Evolutionary conservation across 441 rosid genomes (phyloP), one percentile per base, ranked within the genome.

Genomic region (Hura crepitans): DNA sequence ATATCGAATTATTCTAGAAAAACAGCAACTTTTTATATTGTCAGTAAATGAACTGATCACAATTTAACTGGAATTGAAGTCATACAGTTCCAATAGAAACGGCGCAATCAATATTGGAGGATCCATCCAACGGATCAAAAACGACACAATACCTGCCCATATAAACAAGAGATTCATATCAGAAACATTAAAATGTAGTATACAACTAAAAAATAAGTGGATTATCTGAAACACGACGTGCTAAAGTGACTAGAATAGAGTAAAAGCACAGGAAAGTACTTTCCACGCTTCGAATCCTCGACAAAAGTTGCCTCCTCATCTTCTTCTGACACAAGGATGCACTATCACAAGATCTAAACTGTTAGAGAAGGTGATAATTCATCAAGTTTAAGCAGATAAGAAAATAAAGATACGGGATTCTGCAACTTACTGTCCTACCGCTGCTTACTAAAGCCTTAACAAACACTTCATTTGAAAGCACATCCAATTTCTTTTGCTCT

Each of bases 111-210:
- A 95, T 95, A 85, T 95, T 95, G 54, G 99, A 95, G 61, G 98
- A 95, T 45, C 98, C 98, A 84, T 92, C 99, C 83, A 95, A 81
- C 10, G 99, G 98, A 88, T 95, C 99, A 65, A 92, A 95, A 72
- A 84, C 95, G 78, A 92, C 98, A 76, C 92, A 84, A 72, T 95
- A 92, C 83, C 98, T 92, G 84, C 70, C 65, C 53, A 43, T 1
- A 37, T 45, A 37, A 1, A 46, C 56, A 37, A 30, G 33, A 65
- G 22, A 17, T 14, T 53, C 22, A 33, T 35, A 72, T 13, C 28
- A 22, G 39, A 47, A 0, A 12, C 46, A 56, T 9, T 27, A 61
- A 61, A 4, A 65, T 12, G 27, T 6, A 56, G 50, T 37, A 23
- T 8, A 55, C 7, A 66, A 13, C 1, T 11, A 27, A 12, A n/a